Evolutionary conservation across 257 asterid species (phyloP).

Genomic region (Orobanche coerulescens): DNA sequence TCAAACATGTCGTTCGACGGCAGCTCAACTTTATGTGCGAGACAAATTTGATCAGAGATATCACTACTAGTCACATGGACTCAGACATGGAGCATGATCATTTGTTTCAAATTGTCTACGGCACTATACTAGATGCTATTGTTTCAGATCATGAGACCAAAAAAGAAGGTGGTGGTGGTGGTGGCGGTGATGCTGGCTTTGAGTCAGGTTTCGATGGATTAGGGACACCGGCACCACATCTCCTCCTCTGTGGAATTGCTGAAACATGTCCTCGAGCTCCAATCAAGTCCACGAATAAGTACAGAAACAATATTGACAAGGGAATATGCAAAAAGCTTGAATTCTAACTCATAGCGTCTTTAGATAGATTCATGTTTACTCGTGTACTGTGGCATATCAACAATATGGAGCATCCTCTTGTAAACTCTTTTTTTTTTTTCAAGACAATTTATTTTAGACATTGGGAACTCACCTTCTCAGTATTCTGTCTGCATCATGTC

Average conservation of each 20-base stretch:
- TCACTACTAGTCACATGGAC: background rate
- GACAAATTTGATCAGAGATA: conserved; percentile 1
- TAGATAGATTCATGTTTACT: background rate
- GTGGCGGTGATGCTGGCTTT: no score
- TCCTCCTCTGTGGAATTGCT: conserved; percentile 34
- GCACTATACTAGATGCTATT: conserved; percentile 35
- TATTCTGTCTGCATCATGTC: no score
- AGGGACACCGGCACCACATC: conserved; percentile 40
- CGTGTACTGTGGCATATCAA: background rate
- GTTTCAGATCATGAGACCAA: conserved; percentile 23
- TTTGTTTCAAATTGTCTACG: conserved; percentile 31
- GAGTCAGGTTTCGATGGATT: conserved; percentile 30
- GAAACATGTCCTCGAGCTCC: conserved; percentile 60
- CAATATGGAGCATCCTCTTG: no score
- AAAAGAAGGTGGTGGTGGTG: conserved; percentile 8
- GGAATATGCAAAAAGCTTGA: conserved; percentile 52
- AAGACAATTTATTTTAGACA: no score
- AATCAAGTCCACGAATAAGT: conserved; percentile 25
- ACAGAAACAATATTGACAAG: conserved; percentile 29
- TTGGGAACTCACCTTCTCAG: no score
- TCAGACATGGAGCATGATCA: conserved; percentile 28
- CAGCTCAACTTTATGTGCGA: conserved; percentile 26
- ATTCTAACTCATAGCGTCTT: conserved; percentile 20
- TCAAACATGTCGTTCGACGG: conserved; percentile 33
- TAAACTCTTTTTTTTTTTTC: no score